Conservation (phyloP, 805 yeast genomes). For the Maudiozyma saulgeensis region DNA sequence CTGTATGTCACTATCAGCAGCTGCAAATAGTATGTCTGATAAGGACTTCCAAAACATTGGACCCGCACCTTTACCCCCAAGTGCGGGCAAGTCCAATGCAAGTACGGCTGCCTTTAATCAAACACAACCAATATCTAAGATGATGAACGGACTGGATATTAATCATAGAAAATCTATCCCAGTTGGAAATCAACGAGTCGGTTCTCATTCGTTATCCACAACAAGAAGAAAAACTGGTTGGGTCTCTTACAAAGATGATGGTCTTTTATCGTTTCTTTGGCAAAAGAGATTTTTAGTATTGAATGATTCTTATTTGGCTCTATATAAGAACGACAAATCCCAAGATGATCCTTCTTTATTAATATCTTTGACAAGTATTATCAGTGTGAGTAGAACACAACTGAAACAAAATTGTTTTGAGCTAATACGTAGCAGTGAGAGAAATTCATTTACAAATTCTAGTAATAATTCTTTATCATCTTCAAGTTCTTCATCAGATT, state of each 20-base stretch:
- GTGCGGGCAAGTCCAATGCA: slow-evolving; percentile 7
- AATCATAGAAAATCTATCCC: slow-evolving; percentile 25
- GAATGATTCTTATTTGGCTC: slow-evolving; percentile 62
- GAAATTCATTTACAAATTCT: slow-evolving; percentile 13
- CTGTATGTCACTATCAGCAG: slow-evolving; percentile 36
- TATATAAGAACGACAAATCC: slow-evolving; percentile 56
- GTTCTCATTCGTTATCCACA: background rate
- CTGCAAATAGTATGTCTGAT: slow-evolving; percentile 36
- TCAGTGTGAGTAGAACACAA: slow-evolving; percentile 58
- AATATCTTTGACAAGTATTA: slow-evolving; percentile 49
- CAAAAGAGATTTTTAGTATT: slow-evolving; percentile 76
- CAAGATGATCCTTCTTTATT: slow-evolving; percentile 39
- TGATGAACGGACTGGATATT: slow-evolving; percentile 26
- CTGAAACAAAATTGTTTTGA: slow-evolving; percentile 76
- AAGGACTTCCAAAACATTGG: slow-evolving; percentile 45
- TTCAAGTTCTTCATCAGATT: slow-evolving; percentile 10
- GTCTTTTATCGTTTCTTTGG: slow-evolving; percentile 84
- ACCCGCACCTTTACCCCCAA: slow-evolving; percentile 48
- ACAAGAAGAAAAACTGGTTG: slow-evolving; percentile 45
- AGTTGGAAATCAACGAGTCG: background rate
- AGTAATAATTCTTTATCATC: background rate
- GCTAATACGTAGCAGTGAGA: slow-evolving; percentile 42
- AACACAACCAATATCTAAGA: slow-evolving; percentile 28
- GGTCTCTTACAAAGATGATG: slow-evolving; percentile 90
- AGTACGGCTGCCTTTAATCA: slow-evolving; percentile 25